Percentiles rank a stretch among this genome's conserved stretches.
Conservation (phyloP, 192 early-diverging fungal species). For the Phlyctochytrium arcticum region DNA sequence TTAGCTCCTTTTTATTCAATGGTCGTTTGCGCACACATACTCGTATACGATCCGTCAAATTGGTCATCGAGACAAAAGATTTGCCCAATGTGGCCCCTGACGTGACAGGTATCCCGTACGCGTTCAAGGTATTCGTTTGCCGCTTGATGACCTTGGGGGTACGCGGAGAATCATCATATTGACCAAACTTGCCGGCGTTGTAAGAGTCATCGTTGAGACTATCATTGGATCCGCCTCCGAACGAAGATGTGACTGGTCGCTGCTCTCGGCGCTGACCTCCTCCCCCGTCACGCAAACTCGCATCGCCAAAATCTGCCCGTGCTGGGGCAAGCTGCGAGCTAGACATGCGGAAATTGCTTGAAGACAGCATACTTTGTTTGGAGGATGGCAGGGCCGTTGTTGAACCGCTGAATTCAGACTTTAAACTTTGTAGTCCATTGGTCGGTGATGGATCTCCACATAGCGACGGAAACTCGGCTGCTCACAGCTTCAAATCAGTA, state of each 20-base stretch:
- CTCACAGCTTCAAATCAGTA: not conserved
- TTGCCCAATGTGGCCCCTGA: conserved; percentile 11
- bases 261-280: not conserved
- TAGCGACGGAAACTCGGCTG: not conserved
- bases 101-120: conserved; percentile 66
- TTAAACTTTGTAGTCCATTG: not conserved
- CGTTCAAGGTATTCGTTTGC: conserved; percentile 50
- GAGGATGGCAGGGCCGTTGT: not conserved
- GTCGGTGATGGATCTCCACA: not conserved
- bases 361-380: not conserved
- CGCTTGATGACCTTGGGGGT: conserved; percentile 15
- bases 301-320: not conserved
- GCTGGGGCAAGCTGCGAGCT: too few species aligned
- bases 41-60: conserved; percentile 82
- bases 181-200: not conserved
- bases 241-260: not conserved
- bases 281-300: too few species aligned
- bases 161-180: conserved; percentile 1
- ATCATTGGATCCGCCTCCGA: not conserved
- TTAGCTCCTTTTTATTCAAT: conserved; percentile 81
- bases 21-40: conserved; percentile 97
- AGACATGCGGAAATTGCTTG: too few species aligned
- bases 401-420: not conserved
- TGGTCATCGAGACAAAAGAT: conserved; percentile 29
- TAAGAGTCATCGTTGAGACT: not conserved